Conservation (phyloP, 768 basidiomycete species). For the Daedalea quercina region DNA sequence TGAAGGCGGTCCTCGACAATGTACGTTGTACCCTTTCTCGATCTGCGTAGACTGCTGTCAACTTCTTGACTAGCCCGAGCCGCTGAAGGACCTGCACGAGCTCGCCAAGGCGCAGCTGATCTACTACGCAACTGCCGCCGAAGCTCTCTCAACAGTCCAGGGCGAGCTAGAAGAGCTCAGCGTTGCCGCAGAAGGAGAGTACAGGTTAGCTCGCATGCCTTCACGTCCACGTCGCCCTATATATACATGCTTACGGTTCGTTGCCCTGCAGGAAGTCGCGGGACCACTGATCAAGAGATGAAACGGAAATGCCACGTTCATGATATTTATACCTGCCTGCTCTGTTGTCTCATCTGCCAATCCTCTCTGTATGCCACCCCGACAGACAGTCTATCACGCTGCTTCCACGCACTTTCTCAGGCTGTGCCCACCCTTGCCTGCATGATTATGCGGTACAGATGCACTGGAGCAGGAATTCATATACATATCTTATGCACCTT, state of each 20-base stretch:
- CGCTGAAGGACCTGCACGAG: slow-evolving; percentile 89
- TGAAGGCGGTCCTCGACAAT: slow-evolving; percentile 98
- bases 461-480: no score
- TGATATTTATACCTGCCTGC: neutral
- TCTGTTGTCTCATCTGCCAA: neutral
- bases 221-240: neutral
- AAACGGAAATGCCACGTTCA: neutral
- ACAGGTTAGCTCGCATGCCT: slow-evolving; percentile 61
- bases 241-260: slow-evolving; percentile 2
- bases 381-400: neutral
- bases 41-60: slow-evolving; percentile 1
- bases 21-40: slow-evolving; percentile 39
- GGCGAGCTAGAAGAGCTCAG: slow-evolving; percentile 92
- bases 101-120: slow-evolving; percentile 82
- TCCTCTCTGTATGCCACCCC: neutral
- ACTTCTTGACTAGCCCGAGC: slow-evolving; percentile 65
- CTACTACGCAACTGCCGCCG: slow-evolving; percentile 72
- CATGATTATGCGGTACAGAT: no score
- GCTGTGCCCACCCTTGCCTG: neutral
- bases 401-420: neutral
- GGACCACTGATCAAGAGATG: slow-evolving; percentile 57
- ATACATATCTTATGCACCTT: no score
- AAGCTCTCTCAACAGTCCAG: slow-evolving; percentile 74
- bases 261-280: slow-evolving; percentile 64
- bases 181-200: slow-evolving; percentile 91